These are phyloP conservation scores for Primulina tabacum DNA, from an alignment of 257 asterid species.

Conservation along the genomic window DNA sequence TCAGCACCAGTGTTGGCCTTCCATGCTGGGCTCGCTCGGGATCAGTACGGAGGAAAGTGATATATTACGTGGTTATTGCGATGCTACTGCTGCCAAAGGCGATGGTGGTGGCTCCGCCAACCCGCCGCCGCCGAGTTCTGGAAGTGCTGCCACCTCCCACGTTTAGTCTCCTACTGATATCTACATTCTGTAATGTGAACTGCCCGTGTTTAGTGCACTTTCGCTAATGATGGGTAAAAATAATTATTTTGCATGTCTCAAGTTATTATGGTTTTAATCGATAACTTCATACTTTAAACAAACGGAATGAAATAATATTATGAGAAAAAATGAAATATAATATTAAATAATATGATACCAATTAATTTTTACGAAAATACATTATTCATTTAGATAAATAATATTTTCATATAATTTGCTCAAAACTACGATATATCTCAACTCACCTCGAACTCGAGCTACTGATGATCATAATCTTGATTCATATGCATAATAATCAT, in stretches of 20 bases:
- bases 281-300: too few relatives aligned
- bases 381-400: too few relatives aligned
- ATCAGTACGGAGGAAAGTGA: constrained; percentile 50
- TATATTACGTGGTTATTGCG: constrained; percentile 65
- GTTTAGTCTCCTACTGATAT: background rate
- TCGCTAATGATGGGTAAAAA: background rate
- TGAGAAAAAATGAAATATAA: too few relatives aligned
- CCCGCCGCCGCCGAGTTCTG: constrained; percentile 21
- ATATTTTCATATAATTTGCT: too few relatives aligned
- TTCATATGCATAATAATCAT: too few relatives aligned
- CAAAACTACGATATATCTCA: too few relatives aligned
- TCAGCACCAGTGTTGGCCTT: constrained; percentile 61
- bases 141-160: constrained; percentile 25
- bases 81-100: constrained; percentile 22
- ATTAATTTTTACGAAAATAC: too few relatives aligned
- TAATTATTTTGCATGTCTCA: background rate
- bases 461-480: too few relatives aligned
- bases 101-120: background rate
- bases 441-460: too few relatives aligned
- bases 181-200: background rate
- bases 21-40: constrained; percentile 69
- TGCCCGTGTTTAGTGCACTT: background rate
- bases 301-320: too few relatives aligned
- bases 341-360: too few relatives aligned
- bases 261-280: too few relatives aligned